These are phyloP conservation scores for Penicillium polonicum DNA, from an alignment of 2,329 filamentous ascomycete genomes.

Conservation along the genomic window DNA sequence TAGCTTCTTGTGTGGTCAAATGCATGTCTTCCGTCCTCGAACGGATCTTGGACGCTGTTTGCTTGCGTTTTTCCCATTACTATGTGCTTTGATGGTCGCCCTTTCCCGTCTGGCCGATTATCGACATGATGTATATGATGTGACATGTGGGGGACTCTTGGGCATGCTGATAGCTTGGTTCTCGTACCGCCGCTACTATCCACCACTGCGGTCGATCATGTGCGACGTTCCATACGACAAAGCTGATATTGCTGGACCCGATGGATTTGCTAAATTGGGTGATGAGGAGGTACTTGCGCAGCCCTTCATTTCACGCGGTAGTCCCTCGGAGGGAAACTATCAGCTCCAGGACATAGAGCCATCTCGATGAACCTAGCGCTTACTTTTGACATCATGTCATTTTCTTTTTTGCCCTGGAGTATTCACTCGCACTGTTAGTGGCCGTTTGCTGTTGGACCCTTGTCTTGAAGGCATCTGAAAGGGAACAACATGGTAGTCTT, in stretches of 20 bases:
- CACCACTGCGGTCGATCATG: slow-evolving; percentile 48
- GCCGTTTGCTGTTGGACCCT: not conserved
- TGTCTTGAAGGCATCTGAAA: not conserved
- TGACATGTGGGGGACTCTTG: slow-evolving; percentile 55
- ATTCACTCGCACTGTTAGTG: not conserved
- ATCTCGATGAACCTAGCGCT: slow-evolving; percentile 3
- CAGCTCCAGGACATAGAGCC: slow-evolving; percentile 23
- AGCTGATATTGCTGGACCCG: slow-evolving; percentile 18
- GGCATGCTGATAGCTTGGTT: slow-evolving; percentile 57
- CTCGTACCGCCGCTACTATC: slow-evolving; percentile 62
- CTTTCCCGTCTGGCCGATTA: slow-evolving; percentile 64
- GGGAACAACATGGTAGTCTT: not conserved
- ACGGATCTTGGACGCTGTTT: slow-evolving; percentile 58
- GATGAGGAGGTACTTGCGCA: slow-evolving; percentile 33
- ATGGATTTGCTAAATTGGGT: slow-evolving; percentile 35
- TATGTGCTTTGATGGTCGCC: slow-evolving; percentile 60
- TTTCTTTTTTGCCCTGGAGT: not conserved
- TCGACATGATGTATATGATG: slow-evolving; percentile 63
- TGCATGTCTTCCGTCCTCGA: slow-evolving; percentile 58
- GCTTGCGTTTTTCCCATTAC: slow-evolving; percentile 54
- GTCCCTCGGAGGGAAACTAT: slow-evolving; percentile 25
- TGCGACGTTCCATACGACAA: slow-evolving; percentile 54
- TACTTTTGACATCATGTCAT: not conserved
- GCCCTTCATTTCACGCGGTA: slow-evolving; percentile 14
- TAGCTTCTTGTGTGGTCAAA: slow-evolving; percentile 53